phyloP scores from a whole-genome alignment of 257 asterid species.

The Solanum pennellii region DNA sequence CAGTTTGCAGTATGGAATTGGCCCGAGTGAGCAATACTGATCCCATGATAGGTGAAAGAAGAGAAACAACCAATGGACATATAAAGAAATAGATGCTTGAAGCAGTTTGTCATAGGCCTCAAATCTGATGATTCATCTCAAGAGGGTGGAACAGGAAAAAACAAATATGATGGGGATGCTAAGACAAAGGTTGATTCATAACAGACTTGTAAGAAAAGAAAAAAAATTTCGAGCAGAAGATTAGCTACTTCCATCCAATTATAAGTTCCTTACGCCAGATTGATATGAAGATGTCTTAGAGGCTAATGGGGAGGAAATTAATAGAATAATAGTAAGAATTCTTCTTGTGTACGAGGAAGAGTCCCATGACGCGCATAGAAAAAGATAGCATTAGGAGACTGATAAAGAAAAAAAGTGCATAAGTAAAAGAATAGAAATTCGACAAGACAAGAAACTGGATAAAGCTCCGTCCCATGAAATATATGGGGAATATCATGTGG shows the following conservation, averaged over 20 bases:
- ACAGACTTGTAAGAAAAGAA: neutral
- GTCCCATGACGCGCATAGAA: neutral
- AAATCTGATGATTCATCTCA: neutral
- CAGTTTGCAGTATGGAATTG: neutral
- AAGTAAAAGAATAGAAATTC: neutral
- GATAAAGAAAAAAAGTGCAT: neutral
- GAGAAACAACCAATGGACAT: neutral
- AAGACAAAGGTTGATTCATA: neutral
- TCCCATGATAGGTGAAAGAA: neutral
- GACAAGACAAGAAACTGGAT: neutral
- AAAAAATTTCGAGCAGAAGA: too few relatives aligned
- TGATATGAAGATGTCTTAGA: neutral
- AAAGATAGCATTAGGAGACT: neutral
- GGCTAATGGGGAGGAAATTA: neutral
- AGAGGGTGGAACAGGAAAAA: neutral
- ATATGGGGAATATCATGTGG: neutral
- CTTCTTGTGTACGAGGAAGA: neutral
- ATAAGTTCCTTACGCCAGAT: too few relatives aligned
- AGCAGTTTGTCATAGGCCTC: neutral
- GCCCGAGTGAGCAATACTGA: neutral
- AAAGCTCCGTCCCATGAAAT: neutral
- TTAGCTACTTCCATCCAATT: too few relatives aligned
- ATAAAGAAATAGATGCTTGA: neutral
- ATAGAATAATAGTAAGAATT: neutral
- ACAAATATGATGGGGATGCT: neutral